Evolutionary conservation across 768 basidiomycete genomes (phyloP), one percentile per base, ranked within the genome.

Genomic region (Mycena indigotica): DNA sequence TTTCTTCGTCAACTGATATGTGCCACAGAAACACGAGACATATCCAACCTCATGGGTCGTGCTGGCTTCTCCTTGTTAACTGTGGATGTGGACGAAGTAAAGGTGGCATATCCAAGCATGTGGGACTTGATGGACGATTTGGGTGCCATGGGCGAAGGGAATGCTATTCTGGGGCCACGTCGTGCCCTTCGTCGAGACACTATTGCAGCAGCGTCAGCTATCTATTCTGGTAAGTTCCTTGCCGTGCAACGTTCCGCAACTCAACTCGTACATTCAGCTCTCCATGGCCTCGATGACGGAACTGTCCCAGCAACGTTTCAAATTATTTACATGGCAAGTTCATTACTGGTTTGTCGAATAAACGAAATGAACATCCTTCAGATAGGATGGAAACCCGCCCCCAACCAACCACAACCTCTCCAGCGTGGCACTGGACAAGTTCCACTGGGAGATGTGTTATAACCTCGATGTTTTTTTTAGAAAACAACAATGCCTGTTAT

Each of bases 101-200:
- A 84, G 62, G 85, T 98, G 32, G 83, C 83, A 5, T 99, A 98
- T 68, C 97, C 97, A 1, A 89, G 86, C 44, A 95, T 98, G 82
- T 98, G 91, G 88, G 96, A 98, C 67, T 82, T 99, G 15, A 79
- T 98, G 72, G 86, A 94, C 55, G 97, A 99, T 71, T 73, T 99
- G n/a, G 81, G 84, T 51, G 87, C 93, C 69, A 99, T 99, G 97
- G 97, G 97, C 19, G 97, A 99, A 70, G 86, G 84, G 49, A 98
- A 97, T 68, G 93, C 95, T 12, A 83, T 98, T 41, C 75, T 95
- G 28, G 93, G 91, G 23, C 55, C 55, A 29, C 62, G 58, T 21
- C 62, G 62, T 10, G 55, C 62, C 25, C 62, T 93, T 32, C 86
- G 86, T 61, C 84, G 93, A 19, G 95, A 98, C 70, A 96, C 95